Conservation (phyloP, 148 eudicot genomes). For the Euryodendron excelsum region DNA sequence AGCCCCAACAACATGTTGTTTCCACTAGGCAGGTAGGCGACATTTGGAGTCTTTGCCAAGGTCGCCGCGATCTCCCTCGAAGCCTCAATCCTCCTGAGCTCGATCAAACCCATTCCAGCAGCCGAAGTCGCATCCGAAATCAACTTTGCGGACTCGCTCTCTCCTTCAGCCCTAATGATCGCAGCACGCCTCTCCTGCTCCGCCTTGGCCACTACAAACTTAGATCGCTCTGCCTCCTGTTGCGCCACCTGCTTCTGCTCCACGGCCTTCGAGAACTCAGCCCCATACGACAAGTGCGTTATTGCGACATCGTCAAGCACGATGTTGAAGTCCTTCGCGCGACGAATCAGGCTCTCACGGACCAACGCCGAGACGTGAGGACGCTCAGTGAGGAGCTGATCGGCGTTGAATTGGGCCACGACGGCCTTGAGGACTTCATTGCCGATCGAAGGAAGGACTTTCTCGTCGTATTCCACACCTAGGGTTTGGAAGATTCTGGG, state of each 20-base stretch:
- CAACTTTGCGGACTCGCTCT: slow-evolving; percentile 90
- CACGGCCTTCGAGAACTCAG: slow-evolving; percentile 91
- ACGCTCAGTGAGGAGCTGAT: slow-evolving; percentile 86
- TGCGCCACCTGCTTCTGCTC: slow-evolving; percentile 99
- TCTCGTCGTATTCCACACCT: slow-evolving; percentile 52
- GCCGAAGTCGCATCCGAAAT: slow-evolving; percentile 83
- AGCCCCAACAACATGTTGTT: slow-evolving; percentile 67
- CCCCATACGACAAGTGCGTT: slow-evolving; percentile 90
- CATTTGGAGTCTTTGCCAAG: slow-evolving; percentile 63
- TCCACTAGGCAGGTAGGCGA: slow-evolving; percentile 70
- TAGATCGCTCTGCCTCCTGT: slow-evolving; percentile 96
- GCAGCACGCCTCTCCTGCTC: slow-evolving; percentile 97
- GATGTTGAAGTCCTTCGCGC: slow-evolving; percentile 91
- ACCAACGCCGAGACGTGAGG: slow-evolving; percentile 83
- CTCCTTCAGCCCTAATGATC: slow-evolving; percentile 93
- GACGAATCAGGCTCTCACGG: slow-evolving; percentile 61
- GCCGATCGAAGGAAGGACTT: slow-evolving; percentile 86
- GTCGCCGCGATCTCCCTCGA: slow-evolving; percentile 71
- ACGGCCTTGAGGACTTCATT: slow-evolving; percentile 90
- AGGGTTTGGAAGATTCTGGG: slow-evolving; percentile 63
- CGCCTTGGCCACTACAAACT: slow-evolving; percentile 82
- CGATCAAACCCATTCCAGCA: slow-evolving; percentile 86
- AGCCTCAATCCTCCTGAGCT: slow-evolving; percentile 95
- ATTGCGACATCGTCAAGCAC: slow-evolving; percentile 89
- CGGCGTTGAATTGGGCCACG: slow-evolving; percentile 86